These are phyloP conservation scores for Ceratocystis cubensis DNA, from an alignment of 2,329 filamentous ascomycete species.

Conservation along the genomic window DNA sequence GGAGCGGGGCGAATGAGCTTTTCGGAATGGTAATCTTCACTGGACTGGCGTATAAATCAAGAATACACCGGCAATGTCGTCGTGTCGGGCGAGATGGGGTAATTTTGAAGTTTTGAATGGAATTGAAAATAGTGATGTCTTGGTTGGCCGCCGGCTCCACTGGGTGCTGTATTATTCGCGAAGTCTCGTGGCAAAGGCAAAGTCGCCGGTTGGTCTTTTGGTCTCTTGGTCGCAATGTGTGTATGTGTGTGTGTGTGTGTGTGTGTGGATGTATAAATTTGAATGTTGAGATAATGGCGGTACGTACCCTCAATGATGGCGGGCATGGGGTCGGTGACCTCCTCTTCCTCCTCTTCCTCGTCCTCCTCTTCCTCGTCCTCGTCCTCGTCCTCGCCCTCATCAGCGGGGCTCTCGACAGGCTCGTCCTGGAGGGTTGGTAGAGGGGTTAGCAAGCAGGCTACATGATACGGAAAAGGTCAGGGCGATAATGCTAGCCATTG, in stretches of 20 bases:
- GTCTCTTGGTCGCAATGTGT: neutral
- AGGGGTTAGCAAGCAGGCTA: constrained; percentile 26
- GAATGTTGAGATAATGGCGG: constrained; percentile 20
- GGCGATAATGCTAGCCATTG: no score
- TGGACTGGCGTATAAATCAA: neutral
- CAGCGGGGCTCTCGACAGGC: constrained; percentile 25
- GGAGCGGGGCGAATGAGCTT: neutral
- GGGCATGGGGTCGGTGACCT: constrained; percentile 78
- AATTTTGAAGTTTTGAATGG: neutral
- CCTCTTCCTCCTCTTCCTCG: constrained; percentile 66
- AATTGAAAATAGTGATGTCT: neutral
- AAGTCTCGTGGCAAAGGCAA: neutral
- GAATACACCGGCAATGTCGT: neutral
- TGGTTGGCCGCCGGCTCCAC: neutral
- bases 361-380: constrained; percentile 51
- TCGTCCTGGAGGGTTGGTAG: constrained; percentile 23
- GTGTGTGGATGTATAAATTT: neutral
- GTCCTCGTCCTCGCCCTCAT: constrained; percentile 40
- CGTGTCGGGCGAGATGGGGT: neutral
- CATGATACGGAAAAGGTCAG: no score
- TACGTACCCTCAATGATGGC: constrained; percentile 78
- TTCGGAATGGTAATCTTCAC: neutral
- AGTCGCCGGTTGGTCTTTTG: constrained; percentile 14
- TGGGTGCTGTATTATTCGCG: neutral
- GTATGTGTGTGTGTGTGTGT: neutral